Evolutionary conservation across 768 basidiomycete species (phyloP).

Genomic region (Amanita molliuscula): DNA sequence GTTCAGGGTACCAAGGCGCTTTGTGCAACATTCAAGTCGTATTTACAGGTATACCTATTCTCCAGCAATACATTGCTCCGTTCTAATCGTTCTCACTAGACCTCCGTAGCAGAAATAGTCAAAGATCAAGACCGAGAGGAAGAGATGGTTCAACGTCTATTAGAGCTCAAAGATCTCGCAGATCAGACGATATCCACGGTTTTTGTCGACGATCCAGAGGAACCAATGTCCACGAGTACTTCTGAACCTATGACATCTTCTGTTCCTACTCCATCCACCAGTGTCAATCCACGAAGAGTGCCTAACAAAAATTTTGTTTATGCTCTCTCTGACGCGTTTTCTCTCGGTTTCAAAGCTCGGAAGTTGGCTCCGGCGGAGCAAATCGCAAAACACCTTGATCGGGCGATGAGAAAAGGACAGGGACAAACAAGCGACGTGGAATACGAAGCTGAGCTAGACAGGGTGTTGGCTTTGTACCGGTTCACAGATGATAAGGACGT

Average conservation of each 20-base stretch:
- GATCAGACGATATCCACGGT: conserved; percentile 38
- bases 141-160: conserved; percentile 65
- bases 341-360: conserved; percentile 61
- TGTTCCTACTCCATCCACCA: conserved; percentile 16
- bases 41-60: conserved; percentile 39
- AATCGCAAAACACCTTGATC: conserved; percentile 87
- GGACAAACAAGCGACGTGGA: conserved; percentile 49
- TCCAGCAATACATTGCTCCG: background rate
- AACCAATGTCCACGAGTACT: conserved; percentile 9
- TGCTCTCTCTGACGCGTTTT: conserved; percentile 64
- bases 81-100: conserved; percentile 22
- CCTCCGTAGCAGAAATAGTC: conserved; percentile 53
- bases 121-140: conserved; percentile 54
- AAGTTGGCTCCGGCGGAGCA: conserved; percentile 84
- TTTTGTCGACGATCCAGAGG: conserved; percentile 35
- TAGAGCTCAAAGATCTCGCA: conserved; percentile 54
- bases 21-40: conserved; percentile 47
- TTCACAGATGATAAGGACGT: conserved; percentile 92
- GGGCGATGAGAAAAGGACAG: conserved; percentile 81
- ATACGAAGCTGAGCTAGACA: conserved; percentile 56
- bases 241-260: conserved; percentile 7
- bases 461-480: conserved; percentile 64
- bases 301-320: conserved; percentile 52
- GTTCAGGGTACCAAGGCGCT: conserved; percentile 46
- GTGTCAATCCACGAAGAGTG: conserved; percentile 20